phyloP scores from a whole-genome alignment of 495 filamentous ascomycete genomes.

The Aspergillus ostianus region DNA sequence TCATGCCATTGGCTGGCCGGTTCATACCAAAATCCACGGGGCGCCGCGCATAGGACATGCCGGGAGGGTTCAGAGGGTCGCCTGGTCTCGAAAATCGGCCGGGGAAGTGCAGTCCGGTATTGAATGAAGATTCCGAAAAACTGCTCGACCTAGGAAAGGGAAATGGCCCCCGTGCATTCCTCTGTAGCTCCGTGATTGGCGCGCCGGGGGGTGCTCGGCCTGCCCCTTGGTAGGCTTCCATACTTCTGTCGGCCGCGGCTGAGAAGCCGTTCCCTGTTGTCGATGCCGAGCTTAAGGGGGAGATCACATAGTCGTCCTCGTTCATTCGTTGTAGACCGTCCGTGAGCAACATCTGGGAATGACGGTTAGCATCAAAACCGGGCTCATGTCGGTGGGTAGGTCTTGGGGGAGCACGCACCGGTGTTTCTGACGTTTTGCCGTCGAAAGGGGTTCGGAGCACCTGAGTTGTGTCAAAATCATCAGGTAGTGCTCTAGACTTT shows the following conservation, averaged over 20 bases:
- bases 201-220: conserved; percentile 32
- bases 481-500: conserved; percentile 86
- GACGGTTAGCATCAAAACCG: conserved; percentile 15
- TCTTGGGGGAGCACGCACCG: conserved; percentile 29
- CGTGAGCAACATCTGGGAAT: conserved; percentile 34
- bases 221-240: conserved; percentile 30
- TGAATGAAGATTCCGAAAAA: conserved; percentile 40
- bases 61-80: conserved; percentile 25
- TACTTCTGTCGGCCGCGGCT: conserved; percentile 25
- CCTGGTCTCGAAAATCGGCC: conserved; percentile 33
- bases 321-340: conserved; percentile 36
- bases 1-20: conserved; percentile 30
- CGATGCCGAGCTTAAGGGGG: conserved; percentile 44
- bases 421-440: conserved; percentile 34
- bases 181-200: conserved; percentile 32
- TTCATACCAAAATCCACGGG: conserved; percentile 36
- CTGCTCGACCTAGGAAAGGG: conserved; percentile 43
- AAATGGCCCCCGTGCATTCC: conserved; percentile 34
- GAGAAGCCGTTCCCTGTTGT: conserved; percentile 44
- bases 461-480: conserved; percentile 89
- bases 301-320: conserved; percentile 46
- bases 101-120: conserved; percentile 33
- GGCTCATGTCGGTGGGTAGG: conserved; percentile 16
- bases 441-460: conserved; percentile 75
- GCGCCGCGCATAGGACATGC: conserved; percentile 35